A percentile compares a stretch with the other conserved stretches of the same genome.
phyloP scores from a whole-genome alignment of 495 filamentous ascomycete genomes.

The Penicillium psychrofluorescens region DNA sequence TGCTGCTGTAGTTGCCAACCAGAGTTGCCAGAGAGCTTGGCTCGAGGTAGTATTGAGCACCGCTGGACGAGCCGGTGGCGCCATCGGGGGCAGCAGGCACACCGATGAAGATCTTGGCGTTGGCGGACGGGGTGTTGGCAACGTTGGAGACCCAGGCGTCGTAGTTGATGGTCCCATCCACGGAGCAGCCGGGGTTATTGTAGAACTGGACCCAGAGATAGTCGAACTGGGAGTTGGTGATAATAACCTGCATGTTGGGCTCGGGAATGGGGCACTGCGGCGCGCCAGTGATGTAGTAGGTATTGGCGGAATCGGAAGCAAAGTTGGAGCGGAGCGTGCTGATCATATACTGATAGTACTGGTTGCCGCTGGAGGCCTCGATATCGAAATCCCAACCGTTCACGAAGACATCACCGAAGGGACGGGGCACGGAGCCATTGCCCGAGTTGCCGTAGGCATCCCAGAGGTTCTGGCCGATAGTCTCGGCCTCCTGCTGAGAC shows the following conservation, averaged over 20 bases:
- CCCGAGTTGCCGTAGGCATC: constrained; percentile 42
- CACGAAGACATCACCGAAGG: constrained; percentile 46
- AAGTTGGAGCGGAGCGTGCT: constrained; percentile 38
- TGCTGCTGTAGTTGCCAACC: constrained; percentile 31
- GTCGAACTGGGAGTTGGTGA: constrained; percentile 46
- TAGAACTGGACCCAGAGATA: constrained; percentile 69
- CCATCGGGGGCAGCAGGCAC: constrained; percentile 42
- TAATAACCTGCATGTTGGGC: constrained; percentile 42
- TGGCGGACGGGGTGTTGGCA: constrained; percentile 43
- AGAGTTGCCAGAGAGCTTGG: constrained; percentile 41
- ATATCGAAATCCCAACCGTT: constrained; percentile 58
- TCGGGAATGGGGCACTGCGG: constrained; percentile 61
- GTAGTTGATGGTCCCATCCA: constrained; percentile 52
- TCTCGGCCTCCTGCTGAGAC: constrained; percentile 31
- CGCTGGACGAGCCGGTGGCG: constrained; percentile 6
- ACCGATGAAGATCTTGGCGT: constrained; percentile 61
- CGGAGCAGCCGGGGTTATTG: constrained; percentile 52
- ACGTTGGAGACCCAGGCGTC: constrained; percentile 58
- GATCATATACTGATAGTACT: constrained; percentile 37
- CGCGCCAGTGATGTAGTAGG: constrained; percentile 56
- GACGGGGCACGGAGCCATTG: constrained; percentile 25
- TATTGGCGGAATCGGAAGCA: constrained; percentile 24
- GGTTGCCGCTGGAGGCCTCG: constrained; percentile 16
- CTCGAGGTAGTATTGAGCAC: constrained; percentile 34
- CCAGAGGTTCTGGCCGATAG: constrained; percentile 47